These are phyloP conservation scores for Chaetomium strumarium DNA, from an alignment of 2,329 filamentous ascomycete genomes.

Conservation along the genomic window DNA sequence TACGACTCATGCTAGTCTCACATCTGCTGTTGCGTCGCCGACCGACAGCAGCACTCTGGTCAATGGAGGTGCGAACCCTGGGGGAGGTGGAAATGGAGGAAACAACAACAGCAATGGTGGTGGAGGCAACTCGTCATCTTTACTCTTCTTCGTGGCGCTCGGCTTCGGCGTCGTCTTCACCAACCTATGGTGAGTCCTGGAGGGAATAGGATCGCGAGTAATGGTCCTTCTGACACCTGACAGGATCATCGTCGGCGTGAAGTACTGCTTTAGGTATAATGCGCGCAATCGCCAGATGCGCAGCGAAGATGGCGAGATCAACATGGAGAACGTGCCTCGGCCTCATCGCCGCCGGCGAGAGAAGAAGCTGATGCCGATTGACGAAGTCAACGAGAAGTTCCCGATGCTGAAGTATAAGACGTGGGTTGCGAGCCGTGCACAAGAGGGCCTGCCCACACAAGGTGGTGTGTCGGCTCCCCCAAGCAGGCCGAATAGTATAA, in stretches of 20 bases:
- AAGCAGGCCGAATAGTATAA: conserved; percentile 68
- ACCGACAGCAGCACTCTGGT: conserved; percentile 10
- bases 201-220: neutral
- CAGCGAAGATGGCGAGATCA: conserved; percentile 82
- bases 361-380: conserved; percentile 99
- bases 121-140: conserved; percentile 53
- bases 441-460: conserved; percentile 73
- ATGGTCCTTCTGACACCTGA: conserved; percentile 1
- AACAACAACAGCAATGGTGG: conserved; percentile 18
- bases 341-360: conserved; percentile 83
- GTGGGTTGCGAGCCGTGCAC: conserved; percentile 80
- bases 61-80: conserved; percentile 12
- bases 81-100: conserved; percentile 23
- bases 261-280: conserved; percentile 99
- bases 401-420: conserved; percentile 94
- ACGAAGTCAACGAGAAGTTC: conserved; percentile 97
- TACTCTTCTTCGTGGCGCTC: conserved; percentile 89
- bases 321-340: conserved; percentile 75
- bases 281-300: conserved; percentile 80
- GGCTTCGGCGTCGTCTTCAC: conserved; percentile 98
- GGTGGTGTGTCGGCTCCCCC: conserved; percentile 74
- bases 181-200: conserved; percentile 79
- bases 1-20: neutral
- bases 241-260: conserved; percentile 99
- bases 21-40: conserved; percentile 10